Evolutionary conservation across 306 rosid genomes (phyloP).

Genomic region (Clitoria ternatea): DNA sequence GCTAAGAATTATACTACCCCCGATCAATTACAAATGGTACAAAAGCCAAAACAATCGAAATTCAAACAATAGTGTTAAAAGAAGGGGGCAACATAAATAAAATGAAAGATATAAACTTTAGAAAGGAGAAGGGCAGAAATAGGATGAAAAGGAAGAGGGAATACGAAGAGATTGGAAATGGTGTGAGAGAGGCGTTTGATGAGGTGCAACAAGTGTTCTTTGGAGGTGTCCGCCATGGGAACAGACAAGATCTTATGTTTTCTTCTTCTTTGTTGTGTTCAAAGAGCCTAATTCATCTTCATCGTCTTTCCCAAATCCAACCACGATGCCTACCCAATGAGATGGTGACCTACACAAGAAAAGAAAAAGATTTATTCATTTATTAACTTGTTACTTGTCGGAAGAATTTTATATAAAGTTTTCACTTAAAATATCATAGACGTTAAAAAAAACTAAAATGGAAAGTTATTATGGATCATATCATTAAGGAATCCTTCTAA

Average conservation of each 20-base stretch:
- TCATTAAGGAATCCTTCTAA: too few relatives aligned
- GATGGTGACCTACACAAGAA: neutral
- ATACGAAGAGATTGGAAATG: slow-evolving; percentile 59
- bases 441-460: too few relatives aligned
- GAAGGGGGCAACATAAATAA: neutral
- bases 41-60: neutral
- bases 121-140: neutral
- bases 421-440: too few relatives aligned
- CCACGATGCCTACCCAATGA: too few relatives aligned
- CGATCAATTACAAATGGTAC: neutral
- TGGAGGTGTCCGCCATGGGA: slow-evolving; percentile 58
- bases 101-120: too few relatives aligned
- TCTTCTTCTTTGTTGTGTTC: neutral
- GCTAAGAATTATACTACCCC: neutral
- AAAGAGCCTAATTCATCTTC: neutral
- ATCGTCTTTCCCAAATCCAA: neutral
- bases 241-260: neutral
- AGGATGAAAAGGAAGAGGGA: neutral
- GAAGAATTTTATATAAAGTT: too few relatives aligned
- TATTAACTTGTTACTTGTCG: too few relatives aligned
- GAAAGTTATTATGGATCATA: too few relatives aligned
- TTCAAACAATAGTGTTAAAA: neutral
- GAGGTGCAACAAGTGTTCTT: slow-evolving; percentile 57
- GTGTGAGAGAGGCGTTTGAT: slow-evolving; percentile 62
- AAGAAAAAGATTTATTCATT: too few relatives aligned